A percentile compares a stretch with the other conserved stretches of the same genome.
Conservation (phyloP, 371 early-diverging fungal genomes). For the Parasitella parasitica region DNA sequence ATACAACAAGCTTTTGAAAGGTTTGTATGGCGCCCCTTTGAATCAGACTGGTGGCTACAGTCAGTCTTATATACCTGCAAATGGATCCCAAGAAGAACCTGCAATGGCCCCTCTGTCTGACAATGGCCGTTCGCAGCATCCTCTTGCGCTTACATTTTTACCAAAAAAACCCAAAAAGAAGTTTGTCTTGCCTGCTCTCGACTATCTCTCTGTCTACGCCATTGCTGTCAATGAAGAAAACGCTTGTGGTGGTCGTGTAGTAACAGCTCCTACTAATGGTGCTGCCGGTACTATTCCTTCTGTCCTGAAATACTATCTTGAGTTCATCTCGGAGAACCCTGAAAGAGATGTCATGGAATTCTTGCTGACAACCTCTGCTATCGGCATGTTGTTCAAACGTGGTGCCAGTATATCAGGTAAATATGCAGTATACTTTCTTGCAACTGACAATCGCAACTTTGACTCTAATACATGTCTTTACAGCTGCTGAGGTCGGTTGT, state of each 20-base stretch:
- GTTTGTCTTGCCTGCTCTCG: slow-evolving; percentile 71
- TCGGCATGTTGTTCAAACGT: slow-evolving; percentile 96
- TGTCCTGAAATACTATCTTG: slow-evolving; percentile 92
- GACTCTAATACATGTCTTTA: too few relatives aligned
- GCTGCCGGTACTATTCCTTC: slow-evolving; percentile 92
- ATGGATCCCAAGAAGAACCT: slow-evolving; percentile 1
- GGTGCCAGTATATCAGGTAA: slow-evolving; percentile 83
- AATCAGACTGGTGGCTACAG: slow-evolving; percentile 22
- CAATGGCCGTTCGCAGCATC: slow-evolving; percentile 16
- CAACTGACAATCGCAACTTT: too few relatives aligned
- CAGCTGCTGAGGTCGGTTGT: slow-evolving; percentile 95
- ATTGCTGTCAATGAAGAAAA: slow-evolving; percentile 98
- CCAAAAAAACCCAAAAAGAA: slow-evolving; percentile 48
- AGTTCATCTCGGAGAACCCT: slow-evolving; percentile 87
- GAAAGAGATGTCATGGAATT: slow-evolving; percentile 91
- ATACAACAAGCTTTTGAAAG: slow-evolving; percentile 82
- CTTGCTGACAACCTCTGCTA: slow-evolving; percentile 87
- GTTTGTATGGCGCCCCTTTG: slow-evolving; percentile 58
- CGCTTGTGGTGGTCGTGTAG: slow-evolving; percentile 93
- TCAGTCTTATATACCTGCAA: slow-evolving; percentile 22
- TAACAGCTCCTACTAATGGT: slow-evolving; percentile 93
- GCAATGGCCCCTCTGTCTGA: neutral
- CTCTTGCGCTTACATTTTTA: slow-evolving; percentile 37
- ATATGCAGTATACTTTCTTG: neutral
- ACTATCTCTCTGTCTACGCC: slow-evolving; percentile 92